Evolutionary conservation across 2,329 filamentous ascomycete species (phyloP), one percentile per base, ranked within the genome.

Genomic region (Aspergillus ibericus): DNA sequence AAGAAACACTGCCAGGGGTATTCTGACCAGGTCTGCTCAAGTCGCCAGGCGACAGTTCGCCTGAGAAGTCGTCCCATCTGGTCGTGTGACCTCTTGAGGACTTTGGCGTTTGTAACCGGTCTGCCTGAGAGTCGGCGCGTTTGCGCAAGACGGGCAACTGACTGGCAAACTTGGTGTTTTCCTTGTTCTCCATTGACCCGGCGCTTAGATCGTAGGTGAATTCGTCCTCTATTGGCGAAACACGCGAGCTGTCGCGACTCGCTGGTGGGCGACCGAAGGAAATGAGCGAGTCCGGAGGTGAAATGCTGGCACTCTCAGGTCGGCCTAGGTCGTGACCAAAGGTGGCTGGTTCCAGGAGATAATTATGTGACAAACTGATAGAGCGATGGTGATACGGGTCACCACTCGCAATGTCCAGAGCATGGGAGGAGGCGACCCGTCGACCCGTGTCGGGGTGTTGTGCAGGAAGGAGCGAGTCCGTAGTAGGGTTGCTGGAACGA

Each of bases 1-100:
- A 70, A 32, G 59, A 65, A 7, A 65, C 56, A 42, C 59, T 64
- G 32, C 82, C 81, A 16, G 87, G 83, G 60, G 81, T 83, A 25
- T 84, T 81, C 60, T 85, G 84, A 38, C 81, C 82, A 25, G 82
- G 77, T 58, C 81, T 83, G 13, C 86, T 85, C 49, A 77, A 80
- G 18, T 80, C 74, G 55, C 77, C 82, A n/a, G 78, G 81, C 5
- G 84, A 87, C 38, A 85, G 84, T 67, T 90, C 87, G 8, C 86
- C 87, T 3, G 88, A 88, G 69, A 83, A 85, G 49, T 83, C 83
- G 73, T 91, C 86, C 87, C 87, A 89, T 65, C 64, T 64, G n/a
- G 72, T 71, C 40, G 57, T 44, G 51, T 59, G 22, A 16, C 12
- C 40, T 38, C 12, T 51, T 13, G 44, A 34, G 13, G 60, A 50